Percentiles rank a stretch among this genome's conserved stretches.
Conservation (phyloP, 2,329 filamentous ascomycete species). For the Epichloe hybrida region DNA sequence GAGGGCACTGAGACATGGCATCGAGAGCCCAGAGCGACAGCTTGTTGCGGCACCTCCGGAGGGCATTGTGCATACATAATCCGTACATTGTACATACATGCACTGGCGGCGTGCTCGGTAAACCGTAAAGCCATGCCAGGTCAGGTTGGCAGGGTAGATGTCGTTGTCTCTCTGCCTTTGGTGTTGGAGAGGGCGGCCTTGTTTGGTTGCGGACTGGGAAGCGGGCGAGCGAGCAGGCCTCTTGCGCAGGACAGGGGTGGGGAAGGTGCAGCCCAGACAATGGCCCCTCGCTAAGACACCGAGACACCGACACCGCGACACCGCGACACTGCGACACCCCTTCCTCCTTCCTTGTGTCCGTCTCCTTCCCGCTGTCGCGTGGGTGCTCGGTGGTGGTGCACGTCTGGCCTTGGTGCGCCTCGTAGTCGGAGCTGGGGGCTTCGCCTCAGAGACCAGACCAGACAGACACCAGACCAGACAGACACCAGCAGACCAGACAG, state of each 20-base stretch:
- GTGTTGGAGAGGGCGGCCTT: neutral
- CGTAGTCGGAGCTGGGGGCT: no score
- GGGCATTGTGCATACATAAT: neutral
- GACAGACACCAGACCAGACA: neutral
- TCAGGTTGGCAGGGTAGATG: neutral
- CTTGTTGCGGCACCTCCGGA: slow-evolving; percentile 6
- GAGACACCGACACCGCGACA: neutral
- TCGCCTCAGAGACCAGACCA: neutral
- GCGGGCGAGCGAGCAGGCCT: neutral
- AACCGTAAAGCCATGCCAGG: neutral
- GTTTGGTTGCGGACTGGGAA: neutral
- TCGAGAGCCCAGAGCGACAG: slow-evolving; percentile 2
- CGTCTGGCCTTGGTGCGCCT: neutral
- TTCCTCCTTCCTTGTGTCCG: neutral
- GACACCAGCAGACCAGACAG: neutral
- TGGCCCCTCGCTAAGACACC: neutral
- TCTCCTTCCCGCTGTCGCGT: neutral
- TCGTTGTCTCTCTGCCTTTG: neutral
- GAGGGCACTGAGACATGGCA: slow-evolving; percentile 4
- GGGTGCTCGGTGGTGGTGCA: neutral
- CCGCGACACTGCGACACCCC: neutral
- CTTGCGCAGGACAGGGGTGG: slow-evolving; percentile 3
- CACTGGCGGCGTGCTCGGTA: neutral
- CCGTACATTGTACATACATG: neutral
- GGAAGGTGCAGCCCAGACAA: neutral